These are phyloP conservation scores for Malassezia caprae DNA, from an alignment of 1,284 basidiomycete genomes.

Conservation along the genomic window DNA sequence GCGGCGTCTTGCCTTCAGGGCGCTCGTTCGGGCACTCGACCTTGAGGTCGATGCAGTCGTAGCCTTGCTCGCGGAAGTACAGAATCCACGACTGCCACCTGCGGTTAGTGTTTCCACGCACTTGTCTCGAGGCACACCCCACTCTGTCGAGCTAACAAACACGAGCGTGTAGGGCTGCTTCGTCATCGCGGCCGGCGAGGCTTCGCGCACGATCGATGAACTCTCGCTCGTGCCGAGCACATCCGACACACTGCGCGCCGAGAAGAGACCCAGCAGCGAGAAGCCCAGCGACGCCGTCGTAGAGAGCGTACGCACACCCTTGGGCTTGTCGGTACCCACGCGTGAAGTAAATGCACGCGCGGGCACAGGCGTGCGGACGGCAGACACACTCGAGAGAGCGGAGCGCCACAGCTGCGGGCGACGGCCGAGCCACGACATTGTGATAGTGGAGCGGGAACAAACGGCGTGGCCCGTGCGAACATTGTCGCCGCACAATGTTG, in stretches of 20 bases:
- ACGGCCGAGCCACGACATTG: not conserved
- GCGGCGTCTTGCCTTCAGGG: not conserved
- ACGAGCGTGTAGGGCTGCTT: slow-evolving; percentile 21
- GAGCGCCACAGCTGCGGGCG: not conserved
- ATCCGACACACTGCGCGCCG: not conserved
- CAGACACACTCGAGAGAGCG: not conserved
- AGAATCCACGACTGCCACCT: slow-evolving; percentile 19
- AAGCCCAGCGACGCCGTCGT: slow-evolving; percentile 1
- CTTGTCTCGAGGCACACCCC: slow-evolving; percentile 5
- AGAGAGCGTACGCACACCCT: not conserved
- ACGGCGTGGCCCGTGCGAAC: slow-evolving; percentile 11
- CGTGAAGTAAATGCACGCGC: slow-evolving; percentile 2
- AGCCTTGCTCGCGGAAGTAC: slow-evolving; percentile 17
- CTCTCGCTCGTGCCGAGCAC: slow-evolving; percentile 12
- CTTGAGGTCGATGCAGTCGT: slow-evolving; percentile 18
- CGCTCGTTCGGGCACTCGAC: slow-evolving; percentile 7
- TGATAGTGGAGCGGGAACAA: slow-evolving; percentile 6
- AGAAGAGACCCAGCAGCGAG: slow-evolving; percentile 14
- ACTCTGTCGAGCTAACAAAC: slow-evolving; percentile 7
- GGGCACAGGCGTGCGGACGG: not conserved
- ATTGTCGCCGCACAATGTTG: not conserved
- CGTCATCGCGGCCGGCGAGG: slow-evolving; percentile 11
- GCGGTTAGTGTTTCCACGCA: not conserved
- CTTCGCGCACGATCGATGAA: slow-evolving; percentile 15
- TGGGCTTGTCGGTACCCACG: not conserved